Base-by-base conservation (phyloP, 371 early-diverging fungal genomes). In the Apophysomyces elegans region DNA sequence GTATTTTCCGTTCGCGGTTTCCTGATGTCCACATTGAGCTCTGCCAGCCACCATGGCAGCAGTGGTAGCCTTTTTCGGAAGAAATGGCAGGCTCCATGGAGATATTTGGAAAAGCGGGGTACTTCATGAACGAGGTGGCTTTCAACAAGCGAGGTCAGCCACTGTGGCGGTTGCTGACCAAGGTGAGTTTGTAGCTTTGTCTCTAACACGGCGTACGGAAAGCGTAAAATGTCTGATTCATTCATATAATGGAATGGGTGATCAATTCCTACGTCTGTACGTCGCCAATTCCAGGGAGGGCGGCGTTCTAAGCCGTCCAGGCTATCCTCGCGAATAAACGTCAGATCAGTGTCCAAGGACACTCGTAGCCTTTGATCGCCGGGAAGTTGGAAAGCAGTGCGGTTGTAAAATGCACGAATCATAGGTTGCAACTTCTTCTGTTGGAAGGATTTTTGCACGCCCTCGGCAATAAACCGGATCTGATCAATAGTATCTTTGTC, bases 191-290 rank as follows among this genome's bases (percentile, higher is more conserved):
- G 93, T 35, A 98, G 81, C 79, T 99, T 99, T 58, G 98, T 92
- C 72, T 99, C 99, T n/a, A 99, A 79, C 21, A 99, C 88, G 32
- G 98, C 99, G 75, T 97, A 97, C 21, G 99, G 99, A 83, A 99
- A 99, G 21, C 88, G 83, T 35, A 86, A 77, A n/a, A 95, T 83
- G 50, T 99, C 99, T 32, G 84, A 83, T 26, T 88, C 85, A 12
- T 90, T 83, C 57, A 98, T 69, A 63, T 94, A 81, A 45, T 79
- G 76, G 78, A 99, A 99, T 0, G 98, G 98, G 76, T 90, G 91
- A 64, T 93, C 90, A 35, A 90, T 89, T 16, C 93, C 93, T 56
- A 93, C 88, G 75, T 98, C 97, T 12, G 83, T 79, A 36, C 99
- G 90, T 56, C 96, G 88, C 99, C 99, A 99, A 72, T 95, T 90